Base-by-base conservation (phyloP, 1,284 basidiomycete genomes). In the Rhizoctonia solani region DNA sequence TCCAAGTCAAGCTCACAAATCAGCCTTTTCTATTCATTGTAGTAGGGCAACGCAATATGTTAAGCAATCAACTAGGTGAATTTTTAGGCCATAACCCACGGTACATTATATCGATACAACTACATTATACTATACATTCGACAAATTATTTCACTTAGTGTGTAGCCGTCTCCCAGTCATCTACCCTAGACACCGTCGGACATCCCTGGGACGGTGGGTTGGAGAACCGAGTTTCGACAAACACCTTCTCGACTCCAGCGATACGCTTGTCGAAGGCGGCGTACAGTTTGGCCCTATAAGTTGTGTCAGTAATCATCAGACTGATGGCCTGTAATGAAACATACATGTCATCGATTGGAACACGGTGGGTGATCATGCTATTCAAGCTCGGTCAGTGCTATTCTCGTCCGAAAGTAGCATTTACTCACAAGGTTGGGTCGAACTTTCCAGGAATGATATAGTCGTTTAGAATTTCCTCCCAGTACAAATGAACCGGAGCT, bases 401-500 rank as follows among this genome's bases (percentile, higher is more conserved):
- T 46, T 13, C 19, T 23, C 53, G 27, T 27, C 11, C 30, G 39
- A n/a, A 29, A 39, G n/a, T n/a, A n/a, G n/a, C n/a, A n/a, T n/a
- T n/a, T n/a, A 83, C 83, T 71, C 74, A 85, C 81, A 87, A 84
- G 4, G 81, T 83, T 3, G 87, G 85, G 72, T 90, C 87, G 71
- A 92, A 86, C 74, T 87, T 88, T 29, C 86, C 86, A 0, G 84
- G 79, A 58, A 83, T 77, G 73, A 92, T 83, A 69, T 83, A 85
- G 46, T 85, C 81, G 68, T 87, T 77, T 56, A 90, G 74, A 63
- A 90, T 84, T 72, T 89, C 84, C 63, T 89, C 78, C 88, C 88
- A 90, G 77, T 89, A 91, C 58, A 82, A 80, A 74, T 89, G 87
- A 0, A 87, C 86, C 1, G 89, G 89, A 0, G 89, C 89, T 72